Evolutionary conservation across 2,329 filamentous ascomycete genomes (phyloP), one percentile per base, ranked within the genome.

Genomic region (Colletotrichum orbiculare): DNA sequence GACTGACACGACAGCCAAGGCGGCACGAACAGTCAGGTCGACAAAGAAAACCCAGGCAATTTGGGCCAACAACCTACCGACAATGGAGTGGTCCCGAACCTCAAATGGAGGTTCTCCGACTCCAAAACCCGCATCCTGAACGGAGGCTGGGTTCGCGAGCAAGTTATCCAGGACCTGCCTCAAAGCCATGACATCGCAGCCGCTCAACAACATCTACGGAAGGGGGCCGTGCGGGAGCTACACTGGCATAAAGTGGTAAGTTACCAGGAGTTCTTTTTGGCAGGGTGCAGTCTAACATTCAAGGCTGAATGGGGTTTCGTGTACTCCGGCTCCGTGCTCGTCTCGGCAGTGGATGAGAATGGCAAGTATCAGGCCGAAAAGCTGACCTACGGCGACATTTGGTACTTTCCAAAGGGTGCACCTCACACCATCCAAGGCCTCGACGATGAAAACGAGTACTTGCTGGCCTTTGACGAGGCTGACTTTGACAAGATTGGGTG

Each of bases 101-200:
- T 91, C 69, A 91, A 91, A 73, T 87, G 89, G 89, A 85, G 86
- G 57, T 91, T 91, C 76, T 90, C 87, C 0, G 86, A 90, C 73
- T 90, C 87, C 33, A 88, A 87, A 76, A 89, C 87, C 1, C 82
- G 82, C 33, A 80, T 91, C 41, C 80, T 88, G 55, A 83, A 83
- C 34, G 89, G 89, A 2, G 89, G 89, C 2, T 91, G 88, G 88
- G 84, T 87, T 1, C 82, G 89, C 33, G 85, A 90, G 74, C 88
- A 91, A 71, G 86, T 90, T 58, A 82, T 90, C 52, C 85, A 85
- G n/a, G 89, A 91, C 72, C 75, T 91, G 7, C 89, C 89, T 0
- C 78, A 83, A 12, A 90, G 88, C 71, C 83, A 87, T 66, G 89
- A 91, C 68, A 89, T 92, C 69, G 80, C 89, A 1, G 88, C 83